Percentiles rank a stretch among this genome's conserved stretches.
Evolutionary conservation across 2,329 filamentous ascomycete genomes (phyloP).

Genomic region (Ascochyta rabiei): DNA sequence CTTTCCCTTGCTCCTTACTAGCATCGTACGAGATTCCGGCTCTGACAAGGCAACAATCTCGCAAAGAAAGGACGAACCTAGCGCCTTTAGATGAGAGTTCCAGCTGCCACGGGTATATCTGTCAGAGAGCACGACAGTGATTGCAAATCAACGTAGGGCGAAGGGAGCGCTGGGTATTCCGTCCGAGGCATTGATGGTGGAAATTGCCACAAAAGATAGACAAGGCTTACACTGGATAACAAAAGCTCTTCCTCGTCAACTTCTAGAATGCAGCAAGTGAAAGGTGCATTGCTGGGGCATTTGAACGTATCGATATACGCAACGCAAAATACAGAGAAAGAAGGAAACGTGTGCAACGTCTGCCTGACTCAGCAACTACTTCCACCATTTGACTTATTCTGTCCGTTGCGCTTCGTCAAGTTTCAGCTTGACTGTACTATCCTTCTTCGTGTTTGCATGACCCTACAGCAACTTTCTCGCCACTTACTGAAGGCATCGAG

Average conservation of each 20-base stretch:
- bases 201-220: slow-evolving; percentile 20
- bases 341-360: background rate
- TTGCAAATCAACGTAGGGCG: slow-evolving; percentile 28
- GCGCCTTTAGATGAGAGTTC: slow-evolving; percentile 32
- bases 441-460: slow-evolving; percentile 36
- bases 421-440: slow-evolving; percentile 32
- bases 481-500: slow-evolving; percentile 37
- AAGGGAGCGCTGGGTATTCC: slow-evolving; percentile 32
- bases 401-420: slow-evolving; percentile 34
- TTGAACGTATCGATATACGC: background rate
- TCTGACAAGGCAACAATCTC: slow-evolving; percentile 38
- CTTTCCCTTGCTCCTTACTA: slow-evolving; percentile 14
- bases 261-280: slow-evolving; percentile 31
- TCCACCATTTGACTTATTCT: slow-evolving; percentile 31
- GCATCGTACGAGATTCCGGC: slow-evolving; percentile 5
- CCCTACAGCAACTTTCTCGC: slow-evolving; percentile 27
- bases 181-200: slow-evolving; percentile 38
- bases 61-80: slow-evolving; percentile 30
- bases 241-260: slow-evolving; percentile 30
- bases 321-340: background rate
- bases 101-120: slow-evolving; percentile 20
- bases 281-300: slow-evolving; percentile 26
- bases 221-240: slow-evolving; percentile 20
- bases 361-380: slow-evolving; percentile 40
- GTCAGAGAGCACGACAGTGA: slow-evolving; percentile 25